phyloP scores from a whole-genome alignment of 75 land plant genomes.

The Isoetes taiwanensis region DNA sequence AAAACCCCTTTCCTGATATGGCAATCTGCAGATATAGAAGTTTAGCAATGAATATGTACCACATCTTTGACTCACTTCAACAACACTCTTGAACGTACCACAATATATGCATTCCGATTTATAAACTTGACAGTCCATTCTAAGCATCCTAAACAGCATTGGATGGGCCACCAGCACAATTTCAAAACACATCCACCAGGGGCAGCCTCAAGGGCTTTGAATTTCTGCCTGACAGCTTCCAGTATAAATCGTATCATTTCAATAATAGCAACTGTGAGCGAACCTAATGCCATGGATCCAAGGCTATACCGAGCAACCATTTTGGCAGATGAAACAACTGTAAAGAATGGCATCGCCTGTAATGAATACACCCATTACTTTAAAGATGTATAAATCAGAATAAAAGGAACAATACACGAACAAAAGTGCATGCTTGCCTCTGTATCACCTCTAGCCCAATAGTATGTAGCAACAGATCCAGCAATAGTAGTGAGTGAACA shows the following conservation, averaged over 20 bases:
- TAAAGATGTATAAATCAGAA: too few relatives aligned
- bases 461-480: conserved; percentile 88
- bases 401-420: too few relatives aligned
- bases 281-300: conserved; percentile 85
- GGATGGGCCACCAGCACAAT: conserved; percentile 22
- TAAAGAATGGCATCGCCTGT: conserved; percentile 63
- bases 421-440: conserved; percentile 58
- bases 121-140: conserved; percentile 76
- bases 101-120: conserved; percentile 87
- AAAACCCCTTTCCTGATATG: conserved; percentile 71
- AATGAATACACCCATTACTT: too few relatives aligned
- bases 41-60: neutral
- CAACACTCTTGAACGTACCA: conserved; percentile 36
- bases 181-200: conserved; percentile 34
- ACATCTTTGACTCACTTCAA: too few relatives aligned
- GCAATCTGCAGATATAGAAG: conserved; percentile 51
- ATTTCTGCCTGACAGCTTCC: conserved; percentile 50
- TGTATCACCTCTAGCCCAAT: conserved; percentile 79
- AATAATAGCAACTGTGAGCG: conserved; percentile 54
- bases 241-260: conserved; percentile 63
- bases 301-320: conserved; percentile 58
- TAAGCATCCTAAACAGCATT: conserved; percentile 46
- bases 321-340: conserved; percentile 70
- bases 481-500: conserved; percentile 77
- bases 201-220: conserved; percentile 30